A percentile compares a stretch with the other conserved stretches of the same genome.
Evolutionary conservation across 306 rosid species (phyloP).

Genomic region (Vigna angularis): DNA sequence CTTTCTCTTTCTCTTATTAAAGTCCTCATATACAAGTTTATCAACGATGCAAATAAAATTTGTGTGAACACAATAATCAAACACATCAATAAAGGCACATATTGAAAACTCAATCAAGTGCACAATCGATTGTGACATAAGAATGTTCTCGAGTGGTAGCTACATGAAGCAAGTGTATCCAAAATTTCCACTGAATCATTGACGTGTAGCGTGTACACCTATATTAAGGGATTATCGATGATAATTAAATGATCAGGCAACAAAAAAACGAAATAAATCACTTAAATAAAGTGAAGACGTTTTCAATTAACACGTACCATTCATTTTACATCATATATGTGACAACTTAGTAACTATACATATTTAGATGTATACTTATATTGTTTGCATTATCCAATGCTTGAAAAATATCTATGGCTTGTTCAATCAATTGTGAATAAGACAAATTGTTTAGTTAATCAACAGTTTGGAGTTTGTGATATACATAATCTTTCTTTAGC

Average conservation of each 20-base stretch:
- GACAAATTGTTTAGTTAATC: constrained; percentile 35
- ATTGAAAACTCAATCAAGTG: too few species aligned
- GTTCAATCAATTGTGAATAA: constrained; percentile 8
- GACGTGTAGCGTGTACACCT: constrained; percentile 29
- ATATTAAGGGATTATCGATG: constrained; percentile 8
- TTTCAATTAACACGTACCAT: constrained; percentile 24
- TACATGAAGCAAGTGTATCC: neutral
- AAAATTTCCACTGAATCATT: constrained; percentile 15
- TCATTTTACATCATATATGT: constrained; percentile 21
- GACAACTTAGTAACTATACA: neutral
- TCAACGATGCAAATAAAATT: too few species aligned
- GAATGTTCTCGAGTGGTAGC: constrained; percentile 28
- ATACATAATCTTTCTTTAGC: neutral
- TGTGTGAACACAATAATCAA: too few species aligned
- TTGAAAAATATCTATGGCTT: neutral
- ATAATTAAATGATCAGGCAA: neutral
- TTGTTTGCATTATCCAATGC: neutral
- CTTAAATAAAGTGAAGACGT: constrained; percentile 7
- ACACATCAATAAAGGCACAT: too few species aligned
- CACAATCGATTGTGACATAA: neutral
- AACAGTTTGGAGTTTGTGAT: constrained; percentile 23
- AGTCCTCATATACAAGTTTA: too few species aligned
- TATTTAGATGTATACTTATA: neutral
- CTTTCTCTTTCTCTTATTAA: too few species aligned
- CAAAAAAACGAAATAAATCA: constrained; percentile 5